Conservation (phyloP, 495 filamentous ascomycete species). For the Annulohypoxylon maeteangense region DNA sequence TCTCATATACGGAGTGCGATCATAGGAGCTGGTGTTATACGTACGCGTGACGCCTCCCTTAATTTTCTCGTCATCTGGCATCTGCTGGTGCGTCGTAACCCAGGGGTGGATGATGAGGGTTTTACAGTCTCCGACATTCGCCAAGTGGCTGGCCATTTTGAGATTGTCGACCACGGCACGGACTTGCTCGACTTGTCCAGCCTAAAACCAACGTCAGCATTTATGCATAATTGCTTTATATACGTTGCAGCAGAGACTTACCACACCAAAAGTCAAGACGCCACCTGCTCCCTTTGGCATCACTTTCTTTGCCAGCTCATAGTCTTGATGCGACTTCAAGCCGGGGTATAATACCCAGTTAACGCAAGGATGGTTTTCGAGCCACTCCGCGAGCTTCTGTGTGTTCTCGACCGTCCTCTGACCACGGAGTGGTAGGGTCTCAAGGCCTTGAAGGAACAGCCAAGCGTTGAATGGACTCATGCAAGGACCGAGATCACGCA, state of each 20-base stretch:
- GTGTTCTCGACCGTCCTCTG: constrained; percentile 54
- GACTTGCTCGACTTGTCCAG: constrained; percentile 54
- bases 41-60: constrained; percentile 54
- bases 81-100: constrained; percentile 57
- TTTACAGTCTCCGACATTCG: constrained; percentile 58
- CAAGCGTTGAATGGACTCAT: constrained; percentile 56
- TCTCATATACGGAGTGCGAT: background rate
- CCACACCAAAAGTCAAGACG: constrained; percentile 56
- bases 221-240: constrained; percentile 65
- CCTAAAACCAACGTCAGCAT: constrained; percentile 38
- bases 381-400: constrained; percentile 53
- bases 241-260: constrained; percentile 48
- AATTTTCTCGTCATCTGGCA: constrained; percentile 57
- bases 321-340: constrained; percentile 52
- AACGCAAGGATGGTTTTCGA: constrained; percentile 50
- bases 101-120: constrained; percentile 57
- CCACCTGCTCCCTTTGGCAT: constrained; percentile 53
- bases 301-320: constrained; percentile 50
- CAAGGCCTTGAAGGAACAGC: constrained; percentile 55
- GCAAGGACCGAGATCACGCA: constrained; percentile 56
- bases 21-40: constrained; percentile 19
- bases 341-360: constrained; percentile 57
- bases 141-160: constrained; percentile 54
- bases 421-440: constrained; percentile 52
- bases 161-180: constrained; percentile 56